Evolutionary conservation across 2,329 filamentous ascomycete genomes (phyloP), one percentile per base, ranked within the genome.

Genomic region (Alternaria infectoria): DNA sequence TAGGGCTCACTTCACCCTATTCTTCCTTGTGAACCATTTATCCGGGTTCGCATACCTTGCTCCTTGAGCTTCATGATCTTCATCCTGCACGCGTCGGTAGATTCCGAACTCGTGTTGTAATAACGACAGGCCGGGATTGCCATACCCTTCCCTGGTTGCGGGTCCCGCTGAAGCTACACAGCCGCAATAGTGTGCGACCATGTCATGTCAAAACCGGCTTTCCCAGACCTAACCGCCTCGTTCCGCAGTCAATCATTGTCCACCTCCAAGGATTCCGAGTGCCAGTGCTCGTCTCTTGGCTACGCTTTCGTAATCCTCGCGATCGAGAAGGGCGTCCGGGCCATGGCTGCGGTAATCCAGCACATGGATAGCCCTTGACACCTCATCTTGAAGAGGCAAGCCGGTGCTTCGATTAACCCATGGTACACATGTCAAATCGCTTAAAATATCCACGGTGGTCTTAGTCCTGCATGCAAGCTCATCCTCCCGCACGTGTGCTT

Each of bases 81-180:
- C 49, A 40, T 40, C 1, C 21, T 15, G 12, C 36, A 15, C 49
- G 19, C 30, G 19, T 52, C 49, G 60, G 56, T 36, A 54, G 30
- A 57, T 51, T 59, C 60, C 60, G 56, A 54, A 17, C 60, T 62
- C 60, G 55, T 54, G 51, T 62, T 52, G 43, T 46, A 50, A 59
- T 62, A 54, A 44, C 44, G 26, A 54, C 40, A 36, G 51, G 44
- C 56, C 32, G 50, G 56, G 43, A 59, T 62, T 44, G 44, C 19
- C 50, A 28, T 45, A 47, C 40, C 21, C 50, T 45, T 51, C 25
- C 56, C 40, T 54, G n/a, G 50, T 49, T 59, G 50, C 44, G 49
- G 60, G 50, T 51, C 46, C 56, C 60, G 36, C 44, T 44, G 60
- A 59, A 59, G 28, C 43, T 47, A 26, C 55, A 54, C 56, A 59